Percentiles rank a stretch among this genome's conserved stretches.
These are phyloP conservation scores for Agrocybe chaxingu DNA, from an alignment of 768 basidiomycete genomes.

Conservation along the genomic window DNA sequence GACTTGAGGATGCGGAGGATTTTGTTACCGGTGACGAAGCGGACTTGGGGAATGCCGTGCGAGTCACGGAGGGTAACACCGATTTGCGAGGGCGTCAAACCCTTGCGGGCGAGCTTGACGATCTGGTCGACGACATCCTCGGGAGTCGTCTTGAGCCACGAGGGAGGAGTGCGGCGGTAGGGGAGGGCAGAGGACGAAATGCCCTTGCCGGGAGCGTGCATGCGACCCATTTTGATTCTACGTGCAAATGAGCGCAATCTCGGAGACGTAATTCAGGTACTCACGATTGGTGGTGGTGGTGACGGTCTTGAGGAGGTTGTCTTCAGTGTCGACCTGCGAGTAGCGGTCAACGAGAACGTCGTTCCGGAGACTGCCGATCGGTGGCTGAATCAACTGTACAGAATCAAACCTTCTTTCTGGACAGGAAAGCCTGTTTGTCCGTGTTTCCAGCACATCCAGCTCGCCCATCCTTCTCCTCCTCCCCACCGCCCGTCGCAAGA, in stretches of 20 bases:
- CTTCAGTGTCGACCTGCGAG: constrained; percentile 28
- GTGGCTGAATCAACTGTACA: constrained; percentile 57
- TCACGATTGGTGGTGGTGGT: constrained; percentile 21
- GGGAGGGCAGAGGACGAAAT: constrained; percentile 99
- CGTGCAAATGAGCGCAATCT: constrained; percentile 12
- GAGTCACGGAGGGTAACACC: constrained; percentile 98
- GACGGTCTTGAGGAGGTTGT: constrained; percentile 45
- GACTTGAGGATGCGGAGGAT: constrained; percentile 97
- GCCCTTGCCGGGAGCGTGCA: constrained; percentile 99
- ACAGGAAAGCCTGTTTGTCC: constrained; percentile 31
- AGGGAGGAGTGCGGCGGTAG: constrained; percentile 90
- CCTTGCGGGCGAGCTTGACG: constrained; percentile 95
- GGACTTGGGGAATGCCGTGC: constrained; percentile 97
- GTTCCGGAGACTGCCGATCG: constrained; percentile 31
- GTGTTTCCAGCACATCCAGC: constrained; percentile 28
- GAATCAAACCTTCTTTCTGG: constrained; percentile 53
- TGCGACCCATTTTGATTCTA: constrained; percentile 81
- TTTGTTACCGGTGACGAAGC: constrained; percentile 98
- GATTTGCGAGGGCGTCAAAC: constrained; percentile 96
- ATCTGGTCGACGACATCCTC: constrained; percentile 97
- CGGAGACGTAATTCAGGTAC: constrained; percentile 7
- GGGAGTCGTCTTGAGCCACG: constrained; percentile 95
- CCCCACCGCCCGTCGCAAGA: constrained; percentile 34
- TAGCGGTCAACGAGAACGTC: constrained; percentile 23
- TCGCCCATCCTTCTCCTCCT: constrained; percentile 21